Evolutionary conservation across 1,284 basidiomycete species (phyloP).

Genomic region (Flammula alnicola): DNA sequence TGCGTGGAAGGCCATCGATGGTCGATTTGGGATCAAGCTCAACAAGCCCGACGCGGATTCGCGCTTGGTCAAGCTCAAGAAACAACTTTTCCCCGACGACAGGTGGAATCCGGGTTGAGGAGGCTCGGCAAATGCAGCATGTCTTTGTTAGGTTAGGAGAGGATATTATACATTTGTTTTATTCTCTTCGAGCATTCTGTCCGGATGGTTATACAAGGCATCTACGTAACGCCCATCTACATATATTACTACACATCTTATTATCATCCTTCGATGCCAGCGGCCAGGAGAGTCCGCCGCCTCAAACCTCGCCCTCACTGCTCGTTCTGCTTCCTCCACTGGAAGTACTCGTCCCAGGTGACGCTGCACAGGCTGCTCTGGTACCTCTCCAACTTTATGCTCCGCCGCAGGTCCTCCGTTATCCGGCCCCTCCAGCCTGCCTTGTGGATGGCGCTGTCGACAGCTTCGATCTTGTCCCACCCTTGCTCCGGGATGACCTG

Average conservation of each 20-base stretch:
- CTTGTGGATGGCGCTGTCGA: slow-evolving; percentile 92
- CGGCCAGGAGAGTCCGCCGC: background rate
- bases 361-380: slow-evolving; percentile 79
- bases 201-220: too few species aligned
- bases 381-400: slow-evolving; percentile 83
- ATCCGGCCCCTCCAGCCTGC: slow-evolving; percentile 88
- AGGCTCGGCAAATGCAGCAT: background rate
- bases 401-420: slow-evolving; percentile 81
- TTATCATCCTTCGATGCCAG: slow-evolving; percentile 1
- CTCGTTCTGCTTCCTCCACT: slow-evolving; percentile 63
- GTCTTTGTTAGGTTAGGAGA: background rate
- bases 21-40: slow-evolving; percentile 52
- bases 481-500: slow-evolving; percentile 92
- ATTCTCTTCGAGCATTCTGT: slow-evolving; percentile 8
- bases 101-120: slow-evolving; percentile 3
- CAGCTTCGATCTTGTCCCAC: slow-evolving; percentile 88
- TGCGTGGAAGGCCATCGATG: slow-evolving; percentile 60
- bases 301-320: slow-evolving; percentile 4
- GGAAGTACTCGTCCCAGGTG: slow-evolving; percentile 77
- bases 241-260: slow-evolving; percentile 17
- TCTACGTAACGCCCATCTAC: too few species aligned
- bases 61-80: slow-evolving; percentile 49
- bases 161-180: slow-evolving; percentile 11
- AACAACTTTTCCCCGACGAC: slow-evolving; percentile 40
- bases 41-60: slow-evolving; percentile 37